Conservation (phyloP, 2,329 filamentous ascomycete genomes). For the Neonectria coccinea region DNA sequence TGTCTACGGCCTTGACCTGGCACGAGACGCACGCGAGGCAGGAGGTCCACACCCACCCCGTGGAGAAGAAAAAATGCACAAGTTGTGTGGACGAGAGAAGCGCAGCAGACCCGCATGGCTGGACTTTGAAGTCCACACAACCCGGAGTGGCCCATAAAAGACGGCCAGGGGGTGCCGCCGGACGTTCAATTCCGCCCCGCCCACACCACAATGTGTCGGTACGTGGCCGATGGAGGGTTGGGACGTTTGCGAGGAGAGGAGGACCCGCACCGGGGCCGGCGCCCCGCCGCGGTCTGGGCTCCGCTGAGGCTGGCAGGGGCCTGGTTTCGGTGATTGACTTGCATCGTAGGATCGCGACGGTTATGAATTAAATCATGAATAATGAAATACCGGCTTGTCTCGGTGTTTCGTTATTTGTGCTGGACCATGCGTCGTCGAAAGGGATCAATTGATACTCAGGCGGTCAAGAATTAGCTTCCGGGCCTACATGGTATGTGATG, state of each 20-base stretch:
- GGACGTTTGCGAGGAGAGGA: conserved; percentile 20
- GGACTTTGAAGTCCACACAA: conserved; percentile 31
- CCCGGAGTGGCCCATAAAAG: conserved; percentile 5
- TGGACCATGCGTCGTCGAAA: background rate
- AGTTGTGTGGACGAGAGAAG: conserved; percentile 26
- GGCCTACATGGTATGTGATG: too few relatives aligned
- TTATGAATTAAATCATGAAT: conserved; percentile 26
- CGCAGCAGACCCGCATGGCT: conserved; percentile 17
- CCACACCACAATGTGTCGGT: conserved; percentile 35
- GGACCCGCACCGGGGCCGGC: conserved; percentile 39
- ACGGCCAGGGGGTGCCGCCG: conserved; percentile 22
- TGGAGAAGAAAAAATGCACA: conserved; percentile 31
- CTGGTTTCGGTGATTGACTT: conserved; percentile 41
- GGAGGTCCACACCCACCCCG: conserved; percentile 35
- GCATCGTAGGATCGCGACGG: conserved; percentile 36
- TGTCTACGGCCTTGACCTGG: conserved; percentile 34
- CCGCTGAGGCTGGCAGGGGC: conserved; percentile 38
- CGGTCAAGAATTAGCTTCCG: conserved; percentile 13
- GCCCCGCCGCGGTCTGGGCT: conserved; percentile 38
- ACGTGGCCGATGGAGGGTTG: conserved; percentile 43
- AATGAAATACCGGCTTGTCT: conserved; percentile 12
- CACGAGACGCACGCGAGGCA: conserved; percentile 35
- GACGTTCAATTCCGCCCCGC: conserved; percentile 43
- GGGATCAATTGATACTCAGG: conserved; percentile 4
- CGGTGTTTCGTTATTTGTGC: background rate